These are phyloP conservation scores for Fabrea salina DNA, from an alignment of 169 alveolate species.

Conservation along the genomic window DNA sequence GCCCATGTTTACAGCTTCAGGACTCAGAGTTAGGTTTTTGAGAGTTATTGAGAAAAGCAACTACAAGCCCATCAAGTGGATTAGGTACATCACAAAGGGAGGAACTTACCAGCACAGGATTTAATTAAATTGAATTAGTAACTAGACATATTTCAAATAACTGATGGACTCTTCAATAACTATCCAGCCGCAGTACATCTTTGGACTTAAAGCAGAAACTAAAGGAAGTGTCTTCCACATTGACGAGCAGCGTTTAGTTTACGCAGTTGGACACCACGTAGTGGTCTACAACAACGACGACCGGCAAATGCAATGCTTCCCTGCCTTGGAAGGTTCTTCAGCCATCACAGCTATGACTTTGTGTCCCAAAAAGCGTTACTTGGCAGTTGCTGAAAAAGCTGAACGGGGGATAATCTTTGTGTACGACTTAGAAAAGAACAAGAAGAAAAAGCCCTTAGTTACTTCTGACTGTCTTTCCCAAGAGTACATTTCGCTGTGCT, in stretches of 20 bases:
- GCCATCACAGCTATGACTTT: conserved; percentile 66
- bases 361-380: conserved; percentile 52
- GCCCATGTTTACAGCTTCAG: conserved; percentile 92
- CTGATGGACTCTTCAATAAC: no score
- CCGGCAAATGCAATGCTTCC: conserved; percentile 41
- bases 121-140: no score
- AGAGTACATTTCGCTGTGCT: conserved; percentile 70
- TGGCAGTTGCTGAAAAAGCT: conserved; percentile 72
- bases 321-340: conserved; percentile 70
- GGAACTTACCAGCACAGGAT: conserved; percentile 88
- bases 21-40: conserved; percentile 86
- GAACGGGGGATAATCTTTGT: conserved; percentile 70
- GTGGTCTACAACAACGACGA: conserved; percentile 65
- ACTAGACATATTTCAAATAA: no score
- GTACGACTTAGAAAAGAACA: conserved; percentile 53
- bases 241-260: conserved; percentile 65
- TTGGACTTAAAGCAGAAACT: conserved; percentile 61
- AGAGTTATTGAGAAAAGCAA: conserved; percentile 84
- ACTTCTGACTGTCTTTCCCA: conserved; percentile 61
- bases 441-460: conserved; percentile 58
- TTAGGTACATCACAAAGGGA: conserved; percentile 90
- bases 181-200: conserved; percentile 38
- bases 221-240: conserved; percentile 53
- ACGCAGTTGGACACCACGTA: conserved; percentile 79
- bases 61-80: conserved; percentile 89